These are phyloP conservation scores for Schizophyllum commune DNA, from an alignment of 1,284 basidiomycete species.

Conservation along the genomic window DNA sequence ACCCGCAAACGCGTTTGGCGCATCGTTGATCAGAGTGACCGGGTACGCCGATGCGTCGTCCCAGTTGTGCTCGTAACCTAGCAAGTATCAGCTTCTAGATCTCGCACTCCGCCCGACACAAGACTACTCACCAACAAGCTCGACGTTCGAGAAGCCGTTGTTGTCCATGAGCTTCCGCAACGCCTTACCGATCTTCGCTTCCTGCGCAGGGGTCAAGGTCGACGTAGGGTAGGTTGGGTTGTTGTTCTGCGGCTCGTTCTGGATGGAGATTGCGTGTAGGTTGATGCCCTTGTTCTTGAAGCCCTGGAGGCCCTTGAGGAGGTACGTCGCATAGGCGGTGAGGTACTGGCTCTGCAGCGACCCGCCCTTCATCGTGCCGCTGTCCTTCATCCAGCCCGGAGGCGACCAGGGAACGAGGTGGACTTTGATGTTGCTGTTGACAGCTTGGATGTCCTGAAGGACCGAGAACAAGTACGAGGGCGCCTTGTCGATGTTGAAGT, in stretches of 20 bases:
- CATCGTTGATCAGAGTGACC: slow-evolving; percentile 36
- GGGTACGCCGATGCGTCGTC: slow-evolving; percentile 39
- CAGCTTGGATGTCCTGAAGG: slow-evolving; percentile 38
- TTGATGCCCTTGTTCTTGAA: slow-evolving; percentile 39
- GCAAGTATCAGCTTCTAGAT: too few species aligned
- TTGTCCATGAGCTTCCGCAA: slow-evolving; percentile 40
- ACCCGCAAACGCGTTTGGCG: slow-evolving; percentile 35
- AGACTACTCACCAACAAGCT: slow-evolving; percentile 40
- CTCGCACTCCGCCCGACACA: too few species aligned
- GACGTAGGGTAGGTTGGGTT: slow-evolving; percentile 42
- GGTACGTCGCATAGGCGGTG: slow-evolving; percentile 39
- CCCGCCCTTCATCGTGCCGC: slow-evolving; percentile 42
- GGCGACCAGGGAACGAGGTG: slow-evolving; percentile 50
- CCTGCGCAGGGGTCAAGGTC: slow-evolving; percentile 27
- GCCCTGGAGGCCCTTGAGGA: slow-evolving; percentile 46
- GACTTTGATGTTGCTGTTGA: slow-evolving; percentile 33
- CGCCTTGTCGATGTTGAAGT: slow-evolving; percentile 37
- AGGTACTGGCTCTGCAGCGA: slow-evolving; percentile 28
- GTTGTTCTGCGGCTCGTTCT: slow-evolving; percentile 48
- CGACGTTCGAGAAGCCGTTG: slow-evolving; percentile 38
- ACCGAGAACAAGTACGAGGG: slow-evolving; percentile 45
- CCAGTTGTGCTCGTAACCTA: slow-evolving; percentile 43
- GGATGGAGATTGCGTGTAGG: slow-evolving; percentile 44
- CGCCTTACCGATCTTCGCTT: slow-evolving; percentile 37
- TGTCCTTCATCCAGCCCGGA: slow-evolving; percentile 52